Evolutionary conservation across 495 filamentous ascomycete species (phyloP), one percentile per base, ranked within the genome.

Genomic region (Aspergillus nidulans): DNA sequence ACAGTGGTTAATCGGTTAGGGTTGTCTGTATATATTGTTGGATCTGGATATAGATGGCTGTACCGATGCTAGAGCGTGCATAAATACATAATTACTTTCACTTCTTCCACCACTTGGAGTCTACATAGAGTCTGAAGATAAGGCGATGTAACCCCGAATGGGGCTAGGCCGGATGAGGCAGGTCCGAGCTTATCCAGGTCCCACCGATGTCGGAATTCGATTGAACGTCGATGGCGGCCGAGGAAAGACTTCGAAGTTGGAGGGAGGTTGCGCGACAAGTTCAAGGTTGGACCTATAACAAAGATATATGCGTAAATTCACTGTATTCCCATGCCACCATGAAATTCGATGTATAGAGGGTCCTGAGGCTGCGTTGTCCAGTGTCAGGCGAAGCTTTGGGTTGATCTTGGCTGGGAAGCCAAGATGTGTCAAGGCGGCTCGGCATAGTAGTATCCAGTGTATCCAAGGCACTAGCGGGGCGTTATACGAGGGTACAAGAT

Each of bases 1-100:
- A 36, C 21, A 20, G 44, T 30, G 30, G 21, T 39, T 55, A 42
- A 30, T 42, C 30, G 49, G 40, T 12, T 12, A 34, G 30, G 30
- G 30, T 13, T 28, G 26, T 28, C 48, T 63, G 61, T 63, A 60
- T 60, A 63, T 63, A 63, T 13, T 49, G 54, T 53, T 59, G 57
- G 57, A 63, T 58, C 49, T 60, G 57, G 61, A 58, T 55, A 63
- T 63, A 63, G 52, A 63, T 56, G 38, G 26, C 43, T 56, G 43
- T 34, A 44, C n/a, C 18, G 26, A 50, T 51, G 50, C 49, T 49
- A 57, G 44, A 61, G 59, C 40, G 49, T 30, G 48, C 25, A 61
- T 57, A 12, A 61, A 57, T 41, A 56, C 28, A 49, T 34, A 36
- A 23, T 5, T 39, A 3, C 23, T 15, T 32, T 16, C 12, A 24